phyloP scores from a whole-genome alignment of 108 stramenopile genomes.

The Tribonema minus region DNA sequence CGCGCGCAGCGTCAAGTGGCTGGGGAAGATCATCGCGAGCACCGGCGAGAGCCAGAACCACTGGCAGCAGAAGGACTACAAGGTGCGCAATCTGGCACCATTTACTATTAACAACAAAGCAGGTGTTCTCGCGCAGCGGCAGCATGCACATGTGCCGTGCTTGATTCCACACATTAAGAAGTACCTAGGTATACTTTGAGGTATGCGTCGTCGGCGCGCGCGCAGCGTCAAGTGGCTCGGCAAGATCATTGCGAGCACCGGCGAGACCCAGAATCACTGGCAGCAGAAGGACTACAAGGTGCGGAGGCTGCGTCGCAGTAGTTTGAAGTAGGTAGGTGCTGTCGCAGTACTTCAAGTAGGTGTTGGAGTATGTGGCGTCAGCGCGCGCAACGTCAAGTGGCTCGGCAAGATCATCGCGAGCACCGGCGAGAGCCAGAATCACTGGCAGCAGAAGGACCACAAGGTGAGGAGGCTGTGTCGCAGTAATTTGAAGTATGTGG shows the following conservation, averaged over 20 bases:
- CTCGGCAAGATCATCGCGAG: too few relatives aligned
- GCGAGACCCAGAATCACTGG: conserved; percentile 61
- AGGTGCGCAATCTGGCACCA: too few relatives aligned
- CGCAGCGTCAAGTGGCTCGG: conserved; percentile 72
- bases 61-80: conserved; percentile 62
- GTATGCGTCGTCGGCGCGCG: conserved; percentile 70
- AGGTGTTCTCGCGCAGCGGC: not conserved
- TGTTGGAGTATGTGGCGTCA: too few relatives aligned
- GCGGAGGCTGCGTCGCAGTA: too few relatives aligned
- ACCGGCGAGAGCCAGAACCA: conserved; percentile 53
- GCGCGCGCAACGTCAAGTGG: too few relatives aligned
- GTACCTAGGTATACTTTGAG: too few relatives aligned
- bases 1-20: conserved; percentile 70
- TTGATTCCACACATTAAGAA: conserved; percentile 52
- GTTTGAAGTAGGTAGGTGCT: too few relatives aligned
- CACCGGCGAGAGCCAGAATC: conserved; percentile 52
- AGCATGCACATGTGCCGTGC: too few relatives aligned
- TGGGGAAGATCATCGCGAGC: conserved; percentile 51
- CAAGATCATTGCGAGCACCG: conserved; percentile 45
- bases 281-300: conserved; percentile 57
- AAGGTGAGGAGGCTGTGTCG: too few relatives aligned
- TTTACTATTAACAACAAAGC: not conserved
- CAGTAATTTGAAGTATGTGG: too few relatives aligned
- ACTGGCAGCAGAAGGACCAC: conserved; percentile 61
- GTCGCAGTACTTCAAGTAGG: too few relatives aligned